phyloP scores from a whole-genome alignment of 2,329 filamentous ascomycete genomes.

The Fusarium sp. region DNA sequence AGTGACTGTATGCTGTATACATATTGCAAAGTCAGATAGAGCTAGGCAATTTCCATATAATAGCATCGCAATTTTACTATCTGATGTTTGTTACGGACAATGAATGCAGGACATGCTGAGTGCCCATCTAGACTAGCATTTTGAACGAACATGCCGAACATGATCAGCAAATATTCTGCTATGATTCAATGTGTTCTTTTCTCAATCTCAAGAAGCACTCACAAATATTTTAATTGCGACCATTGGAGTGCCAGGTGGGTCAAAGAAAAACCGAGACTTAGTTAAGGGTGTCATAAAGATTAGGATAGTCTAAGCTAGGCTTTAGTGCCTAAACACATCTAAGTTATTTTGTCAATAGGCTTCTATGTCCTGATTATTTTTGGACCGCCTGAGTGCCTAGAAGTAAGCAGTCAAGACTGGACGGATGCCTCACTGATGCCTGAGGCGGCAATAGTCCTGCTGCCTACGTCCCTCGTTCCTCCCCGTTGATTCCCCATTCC shows the following conservation, averaged over 20 bases:
- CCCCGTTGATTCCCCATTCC: not conserved
- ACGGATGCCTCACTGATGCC: constrained; percentile 2
- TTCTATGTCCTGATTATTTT: too few species aligned
- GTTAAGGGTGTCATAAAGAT: too few species aligned
- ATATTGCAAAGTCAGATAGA: too few species aligned
- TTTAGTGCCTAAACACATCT: too few species aligned
- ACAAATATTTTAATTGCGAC: not conserved
- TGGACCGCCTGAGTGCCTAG: too few species aligned
- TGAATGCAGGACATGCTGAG: not conserved
- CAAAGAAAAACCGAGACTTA: too few species aligned
- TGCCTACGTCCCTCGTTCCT: constrained; percentile 1
- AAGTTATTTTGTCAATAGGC: too few species aligned
- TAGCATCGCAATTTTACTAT: not conserved
- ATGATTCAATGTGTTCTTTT: not conserved
- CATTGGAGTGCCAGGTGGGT: not conserved
- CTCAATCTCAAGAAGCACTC: not conserved
- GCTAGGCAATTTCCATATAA: not conserved
- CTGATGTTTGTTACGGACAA: not conserved
- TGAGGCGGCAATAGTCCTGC: constrained; percentile 1
- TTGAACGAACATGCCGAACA: not conserved
- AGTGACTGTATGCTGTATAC: not conserved
- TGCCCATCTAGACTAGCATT: not conserved
- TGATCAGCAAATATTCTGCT: not conserved
- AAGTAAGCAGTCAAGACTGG: not conserved
- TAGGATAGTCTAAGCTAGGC: too few species aligned